A percentile compares a stretch with the other conserved stretches of the same genome.
Conservation (phyloP, 1,284 basidiomycete species). For the Agaricales sp. region DNA sequence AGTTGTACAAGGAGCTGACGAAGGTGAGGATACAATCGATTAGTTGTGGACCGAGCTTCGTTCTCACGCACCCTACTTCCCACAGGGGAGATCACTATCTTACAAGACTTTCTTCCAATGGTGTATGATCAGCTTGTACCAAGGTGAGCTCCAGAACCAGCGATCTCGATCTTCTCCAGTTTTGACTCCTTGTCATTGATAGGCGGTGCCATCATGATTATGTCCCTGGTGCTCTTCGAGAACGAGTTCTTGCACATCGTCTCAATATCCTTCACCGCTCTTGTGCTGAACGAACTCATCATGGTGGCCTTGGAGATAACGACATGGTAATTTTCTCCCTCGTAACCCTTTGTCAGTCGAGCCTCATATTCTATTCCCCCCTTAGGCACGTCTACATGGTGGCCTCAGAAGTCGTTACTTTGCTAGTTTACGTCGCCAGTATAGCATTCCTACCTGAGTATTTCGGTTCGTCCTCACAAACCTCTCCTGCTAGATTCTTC, state of each 20-base stretch:
- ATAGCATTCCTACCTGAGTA: constrained; percentile 95
- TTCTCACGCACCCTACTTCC: no score
- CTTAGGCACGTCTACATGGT: constrained; percentile 96
- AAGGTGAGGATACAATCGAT: constrained; percentile 64
- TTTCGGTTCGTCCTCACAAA: constrained; percentile 61
- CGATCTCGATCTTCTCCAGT: neutral
- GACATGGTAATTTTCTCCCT: constrained; percentile 60
- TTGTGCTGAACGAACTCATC: constrained; percentile 95
- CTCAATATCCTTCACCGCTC: constrained; percentile 93
- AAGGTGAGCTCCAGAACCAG: constrained; percentile 48
- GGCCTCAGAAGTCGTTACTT: constrained; percentile 82
- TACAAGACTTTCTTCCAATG: constrained; percentile 99
- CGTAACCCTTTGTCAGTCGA: constrained; percentile 2
- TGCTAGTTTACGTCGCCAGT: constrained; percentile 84
- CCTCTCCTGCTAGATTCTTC: neutral
- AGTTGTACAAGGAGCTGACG: constrained; percentile 95
- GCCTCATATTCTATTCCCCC: constrained; percentile 5
- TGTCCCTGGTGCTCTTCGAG: constrained; percentile 93
- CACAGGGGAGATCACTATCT: constrained; percentile 82
- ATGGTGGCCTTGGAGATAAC: constrained; percentile 99
- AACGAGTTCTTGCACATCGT: constrained; percentile 98
- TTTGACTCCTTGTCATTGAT: constrained; percentile 1
- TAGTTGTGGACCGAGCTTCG: no score
- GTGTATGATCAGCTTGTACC: constrained; percentile 96
- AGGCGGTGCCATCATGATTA: constrained; percentile 98